These are phyloP conservation scores for Pythium folliculosum DNA, from an alignment of 352 stramenopile genomes.

Conservation along the genomic window DNA sequence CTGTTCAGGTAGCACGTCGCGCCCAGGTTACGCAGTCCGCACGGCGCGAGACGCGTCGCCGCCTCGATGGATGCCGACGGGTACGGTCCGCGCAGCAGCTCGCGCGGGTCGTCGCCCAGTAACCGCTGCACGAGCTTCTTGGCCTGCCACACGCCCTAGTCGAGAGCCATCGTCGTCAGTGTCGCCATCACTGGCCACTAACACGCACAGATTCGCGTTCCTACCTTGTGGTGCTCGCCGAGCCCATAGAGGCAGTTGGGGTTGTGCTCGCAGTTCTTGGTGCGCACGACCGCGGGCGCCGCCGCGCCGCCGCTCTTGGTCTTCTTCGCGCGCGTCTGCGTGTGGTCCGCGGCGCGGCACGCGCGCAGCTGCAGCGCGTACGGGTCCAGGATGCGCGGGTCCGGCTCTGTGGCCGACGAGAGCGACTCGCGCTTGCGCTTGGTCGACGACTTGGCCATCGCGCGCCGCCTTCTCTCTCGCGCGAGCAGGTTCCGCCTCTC, in stretches of 20 bases:
- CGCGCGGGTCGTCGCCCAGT: conserved; percentile 71
- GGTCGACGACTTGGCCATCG: conserved; percentile 21
- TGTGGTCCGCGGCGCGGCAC: conserved; percentile 63
- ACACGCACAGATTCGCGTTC: neutral
- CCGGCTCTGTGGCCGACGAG: conserved; percentile 15
- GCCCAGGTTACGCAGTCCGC: conserved; percentile 80
- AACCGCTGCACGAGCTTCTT: conserved; percentile 51
- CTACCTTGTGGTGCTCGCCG: conserved; percentile 68
- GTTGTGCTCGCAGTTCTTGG: conserved; percentile 79
- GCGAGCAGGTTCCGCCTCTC: too few relatives aligned
- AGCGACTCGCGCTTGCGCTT: conserved; percentile 67
- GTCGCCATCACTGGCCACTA: neutral
- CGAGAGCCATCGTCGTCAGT: neutral
- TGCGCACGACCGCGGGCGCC: conserved; percentile 14
- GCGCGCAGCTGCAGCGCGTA: conserved; percentile 48
- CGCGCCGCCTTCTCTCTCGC: neutral
- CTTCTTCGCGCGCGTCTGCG: conserved; percentile 61
- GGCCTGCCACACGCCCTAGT: conserved; percentile 73
- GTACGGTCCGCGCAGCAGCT: conserved; percentile 40
- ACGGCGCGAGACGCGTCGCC: conserved; percentile 34
- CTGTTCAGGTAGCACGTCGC: conserved; percentile 90
- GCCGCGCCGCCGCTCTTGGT: conserved; percentile 25
- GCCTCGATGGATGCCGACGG: conserved; percentile 7
- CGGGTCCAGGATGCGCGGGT: conserved; percentile 53
- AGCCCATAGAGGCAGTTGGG: conserved; percentile 87